A percentile compares a stretch with the other conserved stretches of the same genome.
Evolutionary conservation across 768 basidiomycete genomes (phyloP).

Genomic region (Candolleomyces aberdarensis): DNA sequence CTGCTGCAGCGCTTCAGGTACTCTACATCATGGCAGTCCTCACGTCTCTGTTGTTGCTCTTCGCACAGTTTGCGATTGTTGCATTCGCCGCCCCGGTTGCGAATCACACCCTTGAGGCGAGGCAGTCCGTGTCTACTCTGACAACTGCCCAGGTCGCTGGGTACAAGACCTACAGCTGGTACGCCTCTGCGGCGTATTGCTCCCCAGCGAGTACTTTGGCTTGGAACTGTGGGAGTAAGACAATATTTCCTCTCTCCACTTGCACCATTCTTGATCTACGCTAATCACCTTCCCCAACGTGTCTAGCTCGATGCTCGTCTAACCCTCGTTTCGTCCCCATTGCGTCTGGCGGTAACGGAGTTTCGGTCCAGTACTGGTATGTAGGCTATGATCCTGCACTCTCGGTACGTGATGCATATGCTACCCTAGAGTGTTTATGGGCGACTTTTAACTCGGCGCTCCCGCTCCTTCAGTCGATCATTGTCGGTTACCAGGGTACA

Average conservation of each 20-base stretch:
- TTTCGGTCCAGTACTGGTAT: constrained; percentile 42
- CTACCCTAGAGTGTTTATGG: background rate
- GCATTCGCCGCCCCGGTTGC: too few relatives aligned
- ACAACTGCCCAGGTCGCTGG: constrained; percentile 33
- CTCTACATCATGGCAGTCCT: too few relatives aligned
- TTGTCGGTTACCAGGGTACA: constrained; percentile 28
- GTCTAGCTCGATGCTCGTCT: background rate
- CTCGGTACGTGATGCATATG: constrained; percentile 13
- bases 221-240: constrained; percentile 12
- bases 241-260: background rate
- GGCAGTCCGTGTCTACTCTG: background rate
- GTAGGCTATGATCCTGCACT: constrained; percentile 38
- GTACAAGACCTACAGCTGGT: constrained; percentile 47
- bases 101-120: too few relatives aligned
- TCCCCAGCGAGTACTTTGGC: constrained; percentile 34
- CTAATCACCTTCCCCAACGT: background rate
- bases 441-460: too few relatives aligned
- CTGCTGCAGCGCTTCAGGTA: too few relatives aligned
- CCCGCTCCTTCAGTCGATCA: constrained; percentile 21
- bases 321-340: constrained; percentile 37
- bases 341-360: constrained; percentile 49
- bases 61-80: too few relatives aligned
- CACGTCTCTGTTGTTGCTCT: too few relatives aligned
- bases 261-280: background rate
- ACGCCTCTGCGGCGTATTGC: constrained; percentile 53